Evolutionary conservation across 148 eudicot species (phyloP).

Genomic region (Fallopia convolvulus): DNA sequence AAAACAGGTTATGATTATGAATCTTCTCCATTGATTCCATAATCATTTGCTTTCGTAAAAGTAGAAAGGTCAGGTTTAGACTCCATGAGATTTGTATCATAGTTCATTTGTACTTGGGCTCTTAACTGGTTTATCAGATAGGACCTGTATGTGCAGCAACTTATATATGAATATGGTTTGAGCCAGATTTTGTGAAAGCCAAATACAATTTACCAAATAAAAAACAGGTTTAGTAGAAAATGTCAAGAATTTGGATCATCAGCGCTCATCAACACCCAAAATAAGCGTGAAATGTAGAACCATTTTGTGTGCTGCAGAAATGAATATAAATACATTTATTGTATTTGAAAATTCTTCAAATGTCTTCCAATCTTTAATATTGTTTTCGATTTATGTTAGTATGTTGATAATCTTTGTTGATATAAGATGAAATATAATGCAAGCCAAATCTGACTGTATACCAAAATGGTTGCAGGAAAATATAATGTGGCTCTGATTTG

Average conservation of each 20-base stretch:
- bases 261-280: not conserved
- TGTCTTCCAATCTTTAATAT: not conserved
- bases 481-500: not conserved
- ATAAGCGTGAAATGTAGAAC: not conserved
- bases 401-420: not conserved
- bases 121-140: not conserved
- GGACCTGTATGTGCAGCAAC: not conserved
- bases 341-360: too few relatives aligned
- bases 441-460: not conserved
- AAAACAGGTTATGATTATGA: not conserved
- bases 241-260: not conserved
- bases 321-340: too few relatives aligned
- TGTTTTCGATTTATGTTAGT: too few relatives aligned
- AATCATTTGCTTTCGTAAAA: not conserved
- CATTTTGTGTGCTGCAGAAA: too few relatives aligned
- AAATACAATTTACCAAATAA: not conserved
- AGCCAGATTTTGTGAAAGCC: not conserved
- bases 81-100: not conserved
- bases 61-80: not conserved
- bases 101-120: not conserved
- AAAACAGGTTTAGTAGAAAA: not conserved
- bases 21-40: not conserved
- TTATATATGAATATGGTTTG: slow-evolving; percentile 1
- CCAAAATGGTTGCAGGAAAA: not conserved
- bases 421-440: not conserved